phyloP scores from a whole-genome alignment of 2,329 filamentous ascomycete genomes.

The Neocucurbitaria cava region DNA sequence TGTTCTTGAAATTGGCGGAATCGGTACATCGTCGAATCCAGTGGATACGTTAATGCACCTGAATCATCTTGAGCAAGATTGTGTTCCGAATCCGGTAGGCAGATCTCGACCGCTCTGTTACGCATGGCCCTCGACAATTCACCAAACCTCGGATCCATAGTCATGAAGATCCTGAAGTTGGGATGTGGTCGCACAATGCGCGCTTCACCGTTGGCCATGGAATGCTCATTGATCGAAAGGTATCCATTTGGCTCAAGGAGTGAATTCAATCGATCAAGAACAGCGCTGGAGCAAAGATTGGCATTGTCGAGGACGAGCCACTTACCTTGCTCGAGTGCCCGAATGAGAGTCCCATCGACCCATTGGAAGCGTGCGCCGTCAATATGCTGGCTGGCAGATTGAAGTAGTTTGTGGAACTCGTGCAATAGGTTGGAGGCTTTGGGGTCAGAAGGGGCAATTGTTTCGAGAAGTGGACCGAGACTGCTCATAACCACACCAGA shows the following conservation, averaged over 20 bases:
- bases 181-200: constrained; percentile 81
- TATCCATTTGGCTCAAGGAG: constrained; percentile 88
- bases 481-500: background rate
- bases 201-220: constrained; percentile 79
- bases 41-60: constrained; percentile 32
- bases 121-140: constrained; percentile 96
- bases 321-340: constrained; percentile 82
- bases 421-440: constrained; percentile 50
- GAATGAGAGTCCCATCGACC: constrained; percentile 91
- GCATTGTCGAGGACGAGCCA: constrained; percentile 98
- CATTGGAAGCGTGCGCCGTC: constrained; percentile 89
- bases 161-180: constrained; percentile 90
- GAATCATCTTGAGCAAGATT: background rate
- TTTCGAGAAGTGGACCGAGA: constrained; percentile 18
- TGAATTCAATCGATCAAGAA: constrained; percentile 92
- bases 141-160: constrained; percentile 88
- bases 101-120: constrained; percentile 92
- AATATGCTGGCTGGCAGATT: constrained; percentile 61
- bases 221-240: constrained; percentile 92
- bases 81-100: constrained; percentile 57
- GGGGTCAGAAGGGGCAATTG: constrained; percentile 16
- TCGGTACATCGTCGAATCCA: constrained; percentile 50
- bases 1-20: constrained; percentile 40
- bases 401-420: constrained; percentile 59
- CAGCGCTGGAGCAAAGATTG: constrained; percentile 93